Conservation (phyloP, 2,329 filamentous ascomycete species). For the Epichloe hybrida region DNA sequence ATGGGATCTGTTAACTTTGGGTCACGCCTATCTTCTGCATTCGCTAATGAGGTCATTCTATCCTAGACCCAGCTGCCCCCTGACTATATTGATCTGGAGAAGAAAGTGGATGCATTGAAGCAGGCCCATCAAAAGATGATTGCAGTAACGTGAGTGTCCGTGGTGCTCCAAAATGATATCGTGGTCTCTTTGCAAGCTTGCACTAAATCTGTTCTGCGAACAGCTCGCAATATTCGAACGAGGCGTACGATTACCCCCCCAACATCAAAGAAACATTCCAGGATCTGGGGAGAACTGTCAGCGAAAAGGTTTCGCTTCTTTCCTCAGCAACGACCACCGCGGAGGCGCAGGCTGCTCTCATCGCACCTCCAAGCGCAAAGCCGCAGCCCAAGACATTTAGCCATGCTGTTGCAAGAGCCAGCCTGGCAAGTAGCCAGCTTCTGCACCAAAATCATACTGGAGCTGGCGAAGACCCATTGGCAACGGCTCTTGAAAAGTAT, state of each 20-base stretch:
- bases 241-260: constrained; percentile 88
- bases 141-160: constrained; percentile 70
- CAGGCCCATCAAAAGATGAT: constrained; percentile 95
- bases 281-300: constrained; percentile 88
- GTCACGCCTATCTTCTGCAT: neutral
- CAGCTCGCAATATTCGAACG: constrained; percentile 87
- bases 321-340: constrained; percentile 74
- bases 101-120: constrained; percentile 94
- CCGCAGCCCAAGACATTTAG: constrained; percentile 97
- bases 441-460: constrained; percentile 74
- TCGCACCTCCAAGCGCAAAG: constrained; percentile 78
- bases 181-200: neutral
- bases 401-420: constrained; percentile 87
- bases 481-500: constrained; percentile 88
- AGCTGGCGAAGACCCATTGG: constrained; percentile 73
- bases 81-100: constrained; percentile 97
- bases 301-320: constrained; percentile 85
- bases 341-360: constrained; percentile 88
- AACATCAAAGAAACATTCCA: constrained; percentile 98
- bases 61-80: constrained; percentile 81
- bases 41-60: constrained; percentile 7
- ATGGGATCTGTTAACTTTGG: neutral
- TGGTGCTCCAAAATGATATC: neutral
- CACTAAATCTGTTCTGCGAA: neutral
- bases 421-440: constrained; percentile 72